Conservation (phyloP, 768 basidiomycete species). For the Russula griseocarnosa region DNA sequence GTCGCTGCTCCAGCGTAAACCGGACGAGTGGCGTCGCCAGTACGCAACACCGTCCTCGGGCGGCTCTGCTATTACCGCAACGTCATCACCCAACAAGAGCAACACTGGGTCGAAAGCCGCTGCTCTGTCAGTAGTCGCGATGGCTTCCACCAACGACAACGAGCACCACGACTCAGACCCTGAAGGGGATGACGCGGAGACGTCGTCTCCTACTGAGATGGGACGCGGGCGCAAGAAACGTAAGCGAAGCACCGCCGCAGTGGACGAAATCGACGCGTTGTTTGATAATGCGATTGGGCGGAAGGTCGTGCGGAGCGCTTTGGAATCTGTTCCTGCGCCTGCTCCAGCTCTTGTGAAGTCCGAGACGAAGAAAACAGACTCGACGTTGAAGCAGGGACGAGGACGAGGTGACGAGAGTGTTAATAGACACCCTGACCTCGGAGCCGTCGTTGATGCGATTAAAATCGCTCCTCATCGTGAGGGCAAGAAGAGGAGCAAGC, state of each 20-base stretch:
- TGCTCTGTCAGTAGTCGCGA: background rate
- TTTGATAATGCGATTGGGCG: slow-evolving; percentile 58
- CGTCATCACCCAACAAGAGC: background rate
- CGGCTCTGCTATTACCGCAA: background rate
- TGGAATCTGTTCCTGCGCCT: slow-evolving; percentile 31
- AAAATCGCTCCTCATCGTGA: slow-evolving; percentile 51
- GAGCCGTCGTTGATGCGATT: slow-evolving; percentile 57
- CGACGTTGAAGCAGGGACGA: background rate
- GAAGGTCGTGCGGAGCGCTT: slow-evolving; percentile 53
- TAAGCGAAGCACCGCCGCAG: slow-evolving; percentile 46
- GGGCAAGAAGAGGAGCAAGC: slow-evolving; percentile 37
- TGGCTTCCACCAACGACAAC: background rate
- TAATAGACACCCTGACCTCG: slow-evolving; percentile 36
- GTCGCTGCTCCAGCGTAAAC: slow-evolving; percentile 68
- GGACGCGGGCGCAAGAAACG: slow-evolving; percentile 36
- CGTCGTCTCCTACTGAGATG: background rate
- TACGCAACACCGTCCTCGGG: slow-evolving; percentile 43
- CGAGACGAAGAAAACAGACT: background rate
- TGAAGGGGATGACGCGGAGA: background rate
- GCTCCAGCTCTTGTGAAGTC: background rate
- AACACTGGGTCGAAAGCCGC: background rate
- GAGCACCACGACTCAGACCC: background rate
- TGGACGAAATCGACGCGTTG: slow-evolving; percentile 71
- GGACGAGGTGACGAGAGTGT: background rate
- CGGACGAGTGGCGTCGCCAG: slow-evolving; percentile 78